Base-by-base conservation (phyloP, 306 rosid species). In the Calophaca sinica region DNA sequence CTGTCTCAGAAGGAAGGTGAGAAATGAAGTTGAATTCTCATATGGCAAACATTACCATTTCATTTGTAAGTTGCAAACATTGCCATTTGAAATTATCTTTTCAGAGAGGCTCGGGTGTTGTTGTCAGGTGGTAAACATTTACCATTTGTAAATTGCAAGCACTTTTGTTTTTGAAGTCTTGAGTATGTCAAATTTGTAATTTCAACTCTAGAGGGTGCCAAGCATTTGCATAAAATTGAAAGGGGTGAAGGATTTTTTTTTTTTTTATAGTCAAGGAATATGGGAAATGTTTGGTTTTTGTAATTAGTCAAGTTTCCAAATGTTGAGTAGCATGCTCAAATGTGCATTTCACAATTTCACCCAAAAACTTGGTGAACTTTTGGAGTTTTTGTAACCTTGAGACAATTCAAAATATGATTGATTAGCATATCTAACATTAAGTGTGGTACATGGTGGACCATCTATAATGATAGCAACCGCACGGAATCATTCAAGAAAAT, bases 1-100 rank as follows among this genome's bases (percentile, higher is more conserved):
- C 58, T 50, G 36, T 73, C 36, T 68, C 87, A 38, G 81, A 81
- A 77, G 88, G 88, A 81, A 80, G 83, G 85, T 81, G 80, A 84
- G 32, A 46, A 15, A 14, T 3, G 61, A 68, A 68, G 60, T 31
- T 60, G 57, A 49, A 50, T 38, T 39, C 13, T 69, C 8, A 50
- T 2, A 45, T 10, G 42, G 53, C 14, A 58, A 61, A 51, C 38
- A 78, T 62, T 68, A 59, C 41, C 26, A 20, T 20, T 20, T 20
- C 68, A 66, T 61, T 60, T 49, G 51, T 42, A 71, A 20, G 31
- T 72, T 63, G 60, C 62, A 28, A 48, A 48, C 8, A 4, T 71
- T 68, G 48, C 41, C 68, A 66, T 61, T 60, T 49, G 51, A 20
- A 20, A 20, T 20, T 20, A 20, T 20, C 26, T 20, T 20, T 0